phyloP scores from a whole-genome alignment of 768 basidiomycete genomes.

The Lentinula aciculospora region DNA sequence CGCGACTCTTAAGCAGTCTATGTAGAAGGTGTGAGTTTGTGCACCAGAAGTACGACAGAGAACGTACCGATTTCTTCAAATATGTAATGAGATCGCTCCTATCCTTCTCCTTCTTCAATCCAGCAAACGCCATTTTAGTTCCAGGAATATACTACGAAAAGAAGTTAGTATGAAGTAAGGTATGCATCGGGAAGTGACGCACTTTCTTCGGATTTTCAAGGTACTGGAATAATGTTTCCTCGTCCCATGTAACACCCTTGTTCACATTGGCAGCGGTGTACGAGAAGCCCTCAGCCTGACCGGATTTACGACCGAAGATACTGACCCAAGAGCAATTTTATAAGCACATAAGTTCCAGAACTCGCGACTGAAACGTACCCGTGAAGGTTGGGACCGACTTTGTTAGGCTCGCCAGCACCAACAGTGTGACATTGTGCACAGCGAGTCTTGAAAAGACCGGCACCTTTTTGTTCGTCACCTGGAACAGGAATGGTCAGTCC shows the following conservation, averaged over 20 bases:
- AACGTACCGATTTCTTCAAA: constrained; percentile 62
- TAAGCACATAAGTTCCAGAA: background rate
- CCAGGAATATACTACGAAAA: constrained; percentile 79
- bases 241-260: constrained; percentile 86
- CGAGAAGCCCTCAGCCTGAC: constrained; percentile 78
- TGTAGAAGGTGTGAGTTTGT: constrained; percentile 14
- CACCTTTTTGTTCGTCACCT: constrained; percentile 90
- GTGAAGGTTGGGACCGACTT: constrained; percentile 94
- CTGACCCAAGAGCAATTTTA: constrained; percentile 27
- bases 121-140: constrained; percentile 98
- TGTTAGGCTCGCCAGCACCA: constrained; percentile 69
- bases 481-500: background rate
- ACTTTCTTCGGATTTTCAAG: constrained; percentile 98
- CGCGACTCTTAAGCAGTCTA: constrained; percentile 2
- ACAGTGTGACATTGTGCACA: constrained; percentile 93
- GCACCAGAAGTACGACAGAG: constrained; percentile 21
- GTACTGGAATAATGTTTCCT: constrained; percentile 91
- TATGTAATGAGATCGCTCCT: constrained; percentile 89
- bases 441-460: constrained; percentile 93
- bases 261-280: constrained; percentile 95
- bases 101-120: constrained; percentile 98
- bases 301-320: constrained; percentile 81
- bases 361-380: constrained; percentile 48
- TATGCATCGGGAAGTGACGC: constrained; percentile 13
- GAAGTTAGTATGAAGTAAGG: background rate